Evolutionary conservation across 1,139 yeast genomes (phyloP).

Genomic region (Saccharomyces uvarum): DNA sequence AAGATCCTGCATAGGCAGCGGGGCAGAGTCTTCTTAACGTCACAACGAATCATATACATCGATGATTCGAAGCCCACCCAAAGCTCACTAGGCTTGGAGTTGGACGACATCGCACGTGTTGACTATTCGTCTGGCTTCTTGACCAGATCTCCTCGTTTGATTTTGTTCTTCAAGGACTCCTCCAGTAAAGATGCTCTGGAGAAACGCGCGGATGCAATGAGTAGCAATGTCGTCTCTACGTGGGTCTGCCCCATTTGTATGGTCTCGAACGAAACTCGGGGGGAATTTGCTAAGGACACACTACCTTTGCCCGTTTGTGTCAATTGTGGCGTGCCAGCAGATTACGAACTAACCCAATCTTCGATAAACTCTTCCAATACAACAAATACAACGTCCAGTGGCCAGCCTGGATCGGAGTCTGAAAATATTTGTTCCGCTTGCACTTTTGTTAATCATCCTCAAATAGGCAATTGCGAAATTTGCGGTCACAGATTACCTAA

Average conservation of each 20-base stretch:
- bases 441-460: slow-evolving; percentile 80
- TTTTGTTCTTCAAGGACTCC: slow-evolving; percentile 24
- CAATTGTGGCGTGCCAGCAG: slow-evolving; percentile 67
- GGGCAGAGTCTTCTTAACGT: slow-evolving; percentile 75
- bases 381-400: background rate
- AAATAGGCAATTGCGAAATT: slow-evolving; percentile 71
- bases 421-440: slow-evolving; percentile 65
- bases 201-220: background rate
- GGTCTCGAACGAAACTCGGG: slow-evolving; percentile 47
- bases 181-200: background rate
- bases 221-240: slow-evolving; percentile 31
- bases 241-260: slow-evolving; percentile 89
- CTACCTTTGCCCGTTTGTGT: slow-evolving; percentile 48
- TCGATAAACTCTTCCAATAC: slow-evolving; percentile 10
- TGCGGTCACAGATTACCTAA: slow-evolving; percentile 61
- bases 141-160: slow-evolving; percentile 72
- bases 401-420: slow-evolving; percentile 9
- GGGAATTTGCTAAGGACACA: slow-evolving; percentile 33
- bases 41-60: slow-evolving; percentile 62
- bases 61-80: slow-evolving; percentile 42
- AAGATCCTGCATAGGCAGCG: slow-evolving; percentile 58
- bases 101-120: slow-evolving; percentile 39
- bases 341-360: slow-evolving; percentile 32
- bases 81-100: slow-evolving; percentile 44
- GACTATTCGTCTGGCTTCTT: slow-evolving; percentile 58